Conservation (phyloP, 164 flowering plant species). For the Chimonanthus salicifolius region DNA sequence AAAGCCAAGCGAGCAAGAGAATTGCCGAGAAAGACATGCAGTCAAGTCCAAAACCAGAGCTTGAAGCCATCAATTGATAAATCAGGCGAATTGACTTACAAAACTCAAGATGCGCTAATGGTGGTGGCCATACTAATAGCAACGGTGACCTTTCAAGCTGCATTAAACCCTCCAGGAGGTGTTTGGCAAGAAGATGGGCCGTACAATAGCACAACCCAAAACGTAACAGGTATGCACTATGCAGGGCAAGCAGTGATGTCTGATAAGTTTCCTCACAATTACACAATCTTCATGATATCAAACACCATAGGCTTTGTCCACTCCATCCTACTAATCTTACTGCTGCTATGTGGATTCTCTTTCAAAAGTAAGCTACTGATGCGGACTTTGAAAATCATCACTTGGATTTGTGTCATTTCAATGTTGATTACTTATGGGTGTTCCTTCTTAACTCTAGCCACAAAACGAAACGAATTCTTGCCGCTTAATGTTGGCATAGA, state of each 20-base stretch:
- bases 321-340: not conserved
- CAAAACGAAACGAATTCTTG: no score
- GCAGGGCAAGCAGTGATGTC: not conserved
- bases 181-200: not conserved
- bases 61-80: not conserved
- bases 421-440: no score
- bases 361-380: not conserved
- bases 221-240: not conserved
- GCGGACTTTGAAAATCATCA: not conserved
- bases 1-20: no score
- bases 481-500: no score
- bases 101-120: not conserved
- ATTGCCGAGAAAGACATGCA: no score
- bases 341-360: not conserved
- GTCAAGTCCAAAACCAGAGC: not conserved
- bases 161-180: slow-evolving; percentile 7
- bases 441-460: no score
- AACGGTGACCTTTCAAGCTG: slow-evolving; percentile 7
- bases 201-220: no score
- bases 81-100: not conserved
- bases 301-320: not conserved
- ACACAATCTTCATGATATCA: not conserved
- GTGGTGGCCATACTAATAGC: slow-evolving; percentile 2
- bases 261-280: not conserved
- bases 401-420: not conserved